phyloP scores from a whole-genome alignment of 2,329 filamentous ascomycete species.

The Fusarium sp. region DNA sequence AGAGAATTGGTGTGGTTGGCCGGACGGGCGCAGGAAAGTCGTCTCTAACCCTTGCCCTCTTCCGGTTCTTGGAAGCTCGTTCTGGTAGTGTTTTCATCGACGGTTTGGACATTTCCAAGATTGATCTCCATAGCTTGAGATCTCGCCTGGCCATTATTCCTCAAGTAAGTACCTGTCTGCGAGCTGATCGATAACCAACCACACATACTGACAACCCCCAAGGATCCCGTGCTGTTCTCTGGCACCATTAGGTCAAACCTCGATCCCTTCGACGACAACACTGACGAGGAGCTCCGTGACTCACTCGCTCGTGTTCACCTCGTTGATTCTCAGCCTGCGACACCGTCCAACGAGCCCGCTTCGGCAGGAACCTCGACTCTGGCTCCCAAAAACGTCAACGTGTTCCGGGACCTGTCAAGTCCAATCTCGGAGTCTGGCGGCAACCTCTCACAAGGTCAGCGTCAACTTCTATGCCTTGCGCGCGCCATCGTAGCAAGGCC shows the following conservation, averaged over 20 bases:
- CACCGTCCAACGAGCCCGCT: conserved; percentile 54
- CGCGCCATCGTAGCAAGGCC: conserved; percentile 78
- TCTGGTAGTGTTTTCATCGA: conserved; percentile 77
- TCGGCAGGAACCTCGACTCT: conserved; percentile 50
- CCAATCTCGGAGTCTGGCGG: conserved; percentile 78
- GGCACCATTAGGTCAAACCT: conserved; percentile 82
- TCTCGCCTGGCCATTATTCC: conserved; percentile 85
- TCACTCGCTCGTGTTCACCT: conserved; percentile 78
- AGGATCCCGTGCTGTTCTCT: conserved; percentile 85
- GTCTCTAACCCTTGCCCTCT: conserved; percentile 78
- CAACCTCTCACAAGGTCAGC: conserved; percentile 81
- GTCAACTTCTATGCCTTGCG: conserved; percentile 80
- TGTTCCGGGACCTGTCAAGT: conserved; percentile 72
- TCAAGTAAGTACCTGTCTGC: conserved; percentile 53
- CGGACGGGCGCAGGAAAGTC: conserved; percentile 84
- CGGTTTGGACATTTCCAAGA: conserved; percentile 78
- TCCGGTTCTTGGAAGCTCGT: conserved; percentile 79
- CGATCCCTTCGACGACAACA: conserved; percentile 79
- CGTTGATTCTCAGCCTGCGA: conserved; percentile 56
- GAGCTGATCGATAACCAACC: background rate
- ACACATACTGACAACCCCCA: conserved; percentile 19
- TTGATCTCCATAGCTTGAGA: conserved; percentile 76
- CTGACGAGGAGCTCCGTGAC: conserved; percentile 75
- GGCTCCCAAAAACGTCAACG: conserved; percentile 68
- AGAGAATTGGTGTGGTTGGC: conserved; percentile 81